These are phyloP conservation scores for Globisporangium emineosum DNA, from an alignment of 352 stramenopile genomes.

Conservation along the genomic window DNA sequence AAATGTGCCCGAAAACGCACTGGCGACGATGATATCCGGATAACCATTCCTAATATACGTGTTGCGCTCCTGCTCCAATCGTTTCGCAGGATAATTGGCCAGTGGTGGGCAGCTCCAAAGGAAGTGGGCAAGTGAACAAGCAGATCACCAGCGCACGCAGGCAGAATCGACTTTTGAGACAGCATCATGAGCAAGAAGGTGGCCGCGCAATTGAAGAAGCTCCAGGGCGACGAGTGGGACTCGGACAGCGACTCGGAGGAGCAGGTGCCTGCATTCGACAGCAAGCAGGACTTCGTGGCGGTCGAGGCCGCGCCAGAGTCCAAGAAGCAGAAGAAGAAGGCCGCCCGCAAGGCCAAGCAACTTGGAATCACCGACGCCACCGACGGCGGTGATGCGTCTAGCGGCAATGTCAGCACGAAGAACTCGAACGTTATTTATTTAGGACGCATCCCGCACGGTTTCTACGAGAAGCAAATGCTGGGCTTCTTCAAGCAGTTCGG, in stretches of 20 bases:
- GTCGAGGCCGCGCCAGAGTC: constrained; percentile 31
- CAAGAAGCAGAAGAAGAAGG: constrained; percentile 47
- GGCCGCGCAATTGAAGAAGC: constrained; percentile 73
- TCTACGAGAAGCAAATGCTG: constrained; percentile 96
- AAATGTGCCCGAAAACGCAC: background rate
- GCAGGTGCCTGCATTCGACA: constrained; percentile 34
- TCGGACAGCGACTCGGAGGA: constrained; percentile 76
- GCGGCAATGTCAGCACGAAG: constrained; percentile 32
- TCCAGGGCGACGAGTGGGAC: constrained; percentile 82
- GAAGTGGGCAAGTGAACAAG: background rate
- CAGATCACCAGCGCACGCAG: background rate
- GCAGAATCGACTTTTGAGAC: background rate
- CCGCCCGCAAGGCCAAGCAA: constrained; percentile 37
- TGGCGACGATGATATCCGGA: background rate
- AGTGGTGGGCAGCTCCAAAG: constrained; percentile 13
- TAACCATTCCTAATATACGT: constrained; percentile 5
- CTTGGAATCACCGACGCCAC: constrained; percentile 7
- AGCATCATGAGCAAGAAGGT: constrained; percentile 72
- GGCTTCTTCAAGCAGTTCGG: constrained; percentile 97
- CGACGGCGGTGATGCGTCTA: constrained; percentile 23
- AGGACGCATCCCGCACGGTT: constrained; percentile 93
- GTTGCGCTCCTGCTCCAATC: constrained; percentile 27
- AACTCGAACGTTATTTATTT: constrained; percentile 94
- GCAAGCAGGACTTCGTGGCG: constrained; percentile 49
- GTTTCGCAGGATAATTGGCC: constrained; percentile 19